phyloP scores from a whole-genome alignment of 1,139 yeast species.

The Candida anutae region DNA sequence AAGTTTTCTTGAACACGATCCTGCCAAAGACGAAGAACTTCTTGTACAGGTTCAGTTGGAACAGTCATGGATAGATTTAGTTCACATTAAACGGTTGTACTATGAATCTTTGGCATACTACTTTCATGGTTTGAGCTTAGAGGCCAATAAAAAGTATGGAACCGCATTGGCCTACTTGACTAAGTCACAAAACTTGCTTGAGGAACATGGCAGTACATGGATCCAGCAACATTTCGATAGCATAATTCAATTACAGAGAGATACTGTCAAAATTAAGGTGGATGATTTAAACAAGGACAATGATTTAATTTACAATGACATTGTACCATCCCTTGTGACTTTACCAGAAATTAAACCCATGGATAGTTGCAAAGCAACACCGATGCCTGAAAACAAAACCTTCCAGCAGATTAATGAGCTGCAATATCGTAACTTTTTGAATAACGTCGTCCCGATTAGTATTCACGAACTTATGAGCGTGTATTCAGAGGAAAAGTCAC shows the following conservation, averaged over 20 bases:
- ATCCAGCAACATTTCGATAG: constrained; percentile 1
- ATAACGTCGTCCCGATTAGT: constrained; percentile 74
- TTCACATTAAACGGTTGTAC: constrained; percentile 42
- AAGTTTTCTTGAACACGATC: constrained; percentile 5
- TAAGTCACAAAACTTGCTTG: constrained; percentile 37
- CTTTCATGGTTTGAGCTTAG: constrained; percentile 45
- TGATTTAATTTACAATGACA: constrained; percentile 80
- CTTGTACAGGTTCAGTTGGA: constrained; percentile 24
- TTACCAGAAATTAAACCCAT: constrained; percentile 58
- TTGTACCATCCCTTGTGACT: constrained; percentile 53
- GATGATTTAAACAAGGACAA: constrained; percentile 65
- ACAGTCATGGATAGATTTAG: constrained; percentile 37
- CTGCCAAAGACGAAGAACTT: constrained; percentile 7
- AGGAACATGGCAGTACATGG: constrained; percentile 15
- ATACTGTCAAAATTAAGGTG: constrained; percentile 38
- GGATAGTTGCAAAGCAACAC: constrained; percentile 67
- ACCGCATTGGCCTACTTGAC: constrained; percentile 65
- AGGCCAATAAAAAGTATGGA: constrained; percentile 54
- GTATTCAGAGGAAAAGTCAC: constrained; percentile 87
- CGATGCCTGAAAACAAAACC: constrained; percentile 32
- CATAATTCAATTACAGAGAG: constrained; percentile 28
- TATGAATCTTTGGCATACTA: constrained; percentile 40
- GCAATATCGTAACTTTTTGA: constrained; percentile 54
- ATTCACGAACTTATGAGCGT: constrained; percentile 82
- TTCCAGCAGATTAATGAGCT: constrained; percentile 44